Conservation (phyloP, 768 basidiomycete genomes). For the Piloderma croceum region DNA sequence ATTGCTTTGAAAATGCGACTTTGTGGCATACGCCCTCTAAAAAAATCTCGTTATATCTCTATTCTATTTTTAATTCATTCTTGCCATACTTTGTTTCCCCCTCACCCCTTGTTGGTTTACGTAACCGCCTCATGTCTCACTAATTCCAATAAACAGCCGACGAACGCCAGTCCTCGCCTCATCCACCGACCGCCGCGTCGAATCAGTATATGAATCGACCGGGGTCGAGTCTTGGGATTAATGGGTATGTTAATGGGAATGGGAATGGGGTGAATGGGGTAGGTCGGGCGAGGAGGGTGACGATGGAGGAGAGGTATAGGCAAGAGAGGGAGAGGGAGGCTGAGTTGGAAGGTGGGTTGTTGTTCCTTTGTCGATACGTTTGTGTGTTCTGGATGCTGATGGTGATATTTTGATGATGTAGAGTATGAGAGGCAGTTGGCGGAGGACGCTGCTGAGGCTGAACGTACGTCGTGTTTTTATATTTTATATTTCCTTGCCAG, state of each 20-base stretch:
- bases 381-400: slow-evolving; percentile 1
- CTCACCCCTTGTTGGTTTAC: no score
- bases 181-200: neutral
- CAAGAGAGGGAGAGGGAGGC: slow-evolving; percentile 29
- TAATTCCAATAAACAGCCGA: slow-evolving; percentile 19
- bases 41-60: no score
- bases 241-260: slow-evolving; percentile 14
- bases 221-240: slow-evolving; percentile 39
- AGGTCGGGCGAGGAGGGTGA: slow-evolving; percentile 34
- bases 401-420: slow-evolving; percentile 1
- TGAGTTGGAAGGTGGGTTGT: slow-evolving; percentile 38
- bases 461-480: slow-evolving; percentile 31
- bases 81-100: no score
- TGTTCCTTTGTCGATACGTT: neutral
- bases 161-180: slow-evolving; percentile 21
- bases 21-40: no score
- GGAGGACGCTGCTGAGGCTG: slow-evolving; percentile 31
- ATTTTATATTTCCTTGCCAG: no score
- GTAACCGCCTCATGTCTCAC: no score
- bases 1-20: no score
- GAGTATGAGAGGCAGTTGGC: slow-evolving; percentile 22
- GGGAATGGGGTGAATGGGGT: no score
- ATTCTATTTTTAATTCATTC: no score
- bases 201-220: slow-evolving; percentile 38
- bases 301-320: slow-evolving; percentile 41